Evolutionary conservation across 257 asterid genomes (phyloP).

Genomic region (Ligustrum vulgare): DNA sequence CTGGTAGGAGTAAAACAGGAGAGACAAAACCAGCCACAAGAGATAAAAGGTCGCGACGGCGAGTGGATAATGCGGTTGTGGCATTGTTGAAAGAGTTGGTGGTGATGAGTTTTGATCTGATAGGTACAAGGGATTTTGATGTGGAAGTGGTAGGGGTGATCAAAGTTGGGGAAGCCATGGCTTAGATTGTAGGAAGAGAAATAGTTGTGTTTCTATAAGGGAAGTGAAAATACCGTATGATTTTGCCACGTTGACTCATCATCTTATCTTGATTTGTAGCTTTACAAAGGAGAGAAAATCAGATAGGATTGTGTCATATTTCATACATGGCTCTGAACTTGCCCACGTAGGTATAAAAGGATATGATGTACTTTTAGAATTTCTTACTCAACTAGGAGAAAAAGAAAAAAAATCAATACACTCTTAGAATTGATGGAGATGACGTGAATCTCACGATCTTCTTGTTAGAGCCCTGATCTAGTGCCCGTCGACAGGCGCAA

Average conservation of each 20-base stretch:
- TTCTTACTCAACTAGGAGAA: too few species aligned
- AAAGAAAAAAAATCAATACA: too few species aligned
- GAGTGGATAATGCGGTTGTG: conserved; percentile 18
- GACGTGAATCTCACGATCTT: too few species aligned
- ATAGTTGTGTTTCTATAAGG: conserved; percentile 1
- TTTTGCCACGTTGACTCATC: conserved; percentile 75
- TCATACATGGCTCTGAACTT: not conserved
- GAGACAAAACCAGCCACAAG: conserved; percentile 19
- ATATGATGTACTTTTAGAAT: too few species aligned
- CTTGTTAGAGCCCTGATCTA: too few species aligned
- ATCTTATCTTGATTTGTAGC: conserved; percentile 54
- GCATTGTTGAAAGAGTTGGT: not conserved
- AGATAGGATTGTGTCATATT: not conserved
- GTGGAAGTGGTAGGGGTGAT: conserved; percentile 53
- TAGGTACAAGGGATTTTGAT: conserved; percentile 40
- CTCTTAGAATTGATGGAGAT: too few species aligned
- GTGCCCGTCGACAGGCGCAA: too few species aligned
- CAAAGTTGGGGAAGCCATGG: conserved; percentile 74
- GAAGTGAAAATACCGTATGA: conserved; percentile 26
- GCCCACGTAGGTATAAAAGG: not conserved
- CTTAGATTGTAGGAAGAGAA: not conserved
- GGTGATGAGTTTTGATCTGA: conserved; percentile 40
- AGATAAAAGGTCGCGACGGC: conserved; percentile 61
- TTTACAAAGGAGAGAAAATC: conserved; percentile 44
- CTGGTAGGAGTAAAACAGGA: conserved; percentile 34